Evolutionary conservation across 2,329 filamentous ascomycete genomes (phyloP).

Genomic region (Ophiostoma sp.): DNA sequence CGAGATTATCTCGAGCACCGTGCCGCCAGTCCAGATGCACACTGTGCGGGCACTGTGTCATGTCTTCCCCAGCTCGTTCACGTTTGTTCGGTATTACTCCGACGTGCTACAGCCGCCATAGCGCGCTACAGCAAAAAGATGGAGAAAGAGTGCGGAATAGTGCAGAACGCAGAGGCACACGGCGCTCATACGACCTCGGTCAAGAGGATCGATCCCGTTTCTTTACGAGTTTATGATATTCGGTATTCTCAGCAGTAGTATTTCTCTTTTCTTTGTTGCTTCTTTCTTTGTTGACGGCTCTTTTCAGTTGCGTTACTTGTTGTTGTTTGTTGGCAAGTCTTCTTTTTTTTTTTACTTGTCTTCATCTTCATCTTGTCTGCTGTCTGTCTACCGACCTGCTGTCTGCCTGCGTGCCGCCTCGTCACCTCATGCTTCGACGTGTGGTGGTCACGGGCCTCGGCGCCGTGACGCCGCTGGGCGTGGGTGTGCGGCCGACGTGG

Average conservation of each 20-base stretch:
- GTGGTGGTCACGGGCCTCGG: constrained; percentile 82
- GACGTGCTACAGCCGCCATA: background rate
- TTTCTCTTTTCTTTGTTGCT: background rate
- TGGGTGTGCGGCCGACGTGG: constrained; percentile 76
- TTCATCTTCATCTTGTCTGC: background rate
- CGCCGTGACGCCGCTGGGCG: constrained; percentile 75
- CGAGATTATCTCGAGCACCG: background rate
- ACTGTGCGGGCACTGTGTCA: constrained; percentile 20
- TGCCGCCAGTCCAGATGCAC: background rate
- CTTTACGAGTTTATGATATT: background rate
- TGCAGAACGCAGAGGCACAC: background rate
- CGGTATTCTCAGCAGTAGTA: background rate
- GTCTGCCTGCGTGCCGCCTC: background rate
- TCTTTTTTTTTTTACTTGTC: background rate
- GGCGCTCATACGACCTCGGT: background rate
- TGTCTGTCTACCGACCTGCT: background rate
- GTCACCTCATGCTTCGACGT: constrained; percentile 43
- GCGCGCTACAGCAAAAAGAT: background rate
- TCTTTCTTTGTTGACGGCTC: background rate
- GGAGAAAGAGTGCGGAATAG: background rate
- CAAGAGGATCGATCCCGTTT: background rate
- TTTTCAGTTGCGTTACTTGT: background rate
- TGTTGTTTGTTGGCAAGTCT: background rate
- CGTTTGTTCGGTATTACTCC: background rate
- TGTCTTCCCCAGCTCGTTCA: background rate